Base-by-base conservation (phyloP, 2,329 filamentous ascomycete species). In the Myriosclerotinia curreyana region DNA sequence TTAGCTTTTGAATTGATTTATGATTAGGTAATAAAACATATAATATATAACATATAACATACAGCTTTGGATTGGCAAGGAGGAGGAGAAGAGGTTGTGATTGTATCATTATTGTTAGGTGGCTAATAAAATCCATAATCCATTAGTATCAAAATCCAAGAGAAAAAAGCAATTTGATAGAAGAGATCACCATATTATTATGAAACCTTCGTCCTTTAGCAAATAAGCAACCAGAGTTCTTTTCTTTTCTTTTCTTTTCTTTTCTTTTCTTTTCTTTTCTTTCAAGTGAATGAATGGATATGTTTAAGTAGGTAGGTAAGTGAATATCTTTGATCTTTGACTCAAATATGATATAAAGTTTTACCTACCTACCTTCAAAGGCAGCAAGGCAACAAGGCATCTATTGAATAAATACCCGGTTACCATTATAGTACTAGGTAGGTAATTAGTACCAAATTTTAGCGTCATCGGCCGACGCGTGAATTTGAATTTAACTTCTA, bases 21-120 rank as follows among this genome's bases (percentile, higher is more conserved):
- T n/a, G n/a, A n/a, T n/a, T n/a, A n/a, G n/a, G n/a, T n/a, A n/a
- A n/a, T n/a, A n/a, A n/a, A n/a, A n/a, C n/a, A n/a, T n/a, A n/a
- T n/a, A n/a, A n/a, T n/a, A n/a, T n/a, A n/a, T n/a, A n/a, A n/a
- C n/a, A n/a, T 25, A 36, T 49, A 53, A 82, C 88, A 76, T 78
- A 92, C 89, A 67, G 93, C 94, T 74, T 89, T 85, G 65, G 92
- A 85, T 79, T 96, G 92, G 74, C 93, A 97, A 31, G 93, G 89
- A 67, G 91, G 91, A 20, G 40, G 12, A 17, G 40, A 17, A 8
- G 38, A 5, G 15, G 42, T n/a, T 44, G 14, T 31, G 28, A 5
- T 31, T 31, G 28, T 31, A 72, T 90, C 76, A 75, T 93, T 91
- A 72, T 90, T 82, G 71, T 91, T 86, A 17, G 88, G 76, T 64